Evolutionary conservation across 345 rosid genomes (phyloP).

Genomic region (Mallotus nudiflorus): DNA sequence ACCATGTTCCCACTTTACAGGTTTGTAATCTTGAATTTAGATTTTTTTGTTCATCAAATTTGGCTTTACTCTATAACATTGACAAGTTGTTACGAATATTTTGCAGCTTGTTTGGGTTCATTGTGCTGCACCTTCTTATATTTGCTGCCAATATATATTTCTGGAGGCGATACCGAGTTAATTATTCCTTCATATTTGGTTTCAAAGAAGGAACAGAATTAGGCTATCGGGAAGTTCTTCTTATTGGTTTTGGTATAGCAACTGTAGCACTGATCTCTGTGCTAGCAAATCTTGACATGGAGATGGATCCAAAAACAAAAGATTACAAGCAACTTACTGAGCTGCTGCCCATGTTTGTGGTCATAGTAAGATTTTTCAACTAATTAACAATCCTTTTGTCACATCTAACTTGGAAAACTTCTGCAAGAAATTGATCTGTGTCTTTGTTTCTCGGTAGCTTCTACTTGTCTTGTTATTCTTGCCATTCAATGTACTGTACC

Average conservation of each 20-base stretch:
- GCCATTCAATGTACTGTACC: slow-evolving; percentile 41
- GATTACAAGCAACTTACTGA: slow-evolving; percentile 34
- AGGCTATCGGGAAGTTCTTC: slow-evolving; percentile 40
- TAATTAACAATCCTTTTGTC: not conserved
- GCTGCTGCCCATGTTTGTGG: slow-evolving; percentile 35
- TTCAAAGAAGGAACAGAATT: slow-evolving; percentile 48
- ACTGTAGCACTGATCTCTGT: slow-evolving; percentile 34
- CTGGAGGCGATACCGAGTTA: slow-evolving; percentile 50
- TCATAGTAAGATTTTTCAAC: slow-evolving; percentile 25
- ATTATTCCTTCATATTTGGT: slow-evolving; percentile 56
- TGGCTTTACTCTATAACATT: no score
- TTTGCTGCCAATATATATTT: slow-evolving; percentile 44
- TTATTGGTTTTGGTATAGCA: slow-evolving; percentile 38
- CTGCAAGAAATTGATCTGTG: not conserved
- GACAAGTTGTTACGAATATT: no score
- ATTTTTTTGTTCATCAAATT: no score
- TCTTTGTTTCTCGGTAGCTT: slow-evolving; percentile 27
- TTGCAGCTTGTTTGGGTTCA: slow-evolving; percentile 36
- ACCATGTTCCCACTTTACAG: slow-evolving; percentile 69
- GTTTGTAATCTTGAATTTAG: no score
- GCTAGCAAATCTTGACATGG: slow-evolving; percentile 44
- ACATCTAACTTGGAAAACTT: slow-evolving; percentile 1
- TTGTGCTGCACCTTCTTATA: slow-evolving; percentile 44
- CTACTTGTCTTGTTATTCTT: slow-evolving; percentile 23
- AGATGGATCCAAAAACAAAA: slow-evolving; percentile 40